phyloP scores from a whole-genome alignment of 116 monocot species.

The Cymodocea nodosa region DNA sequence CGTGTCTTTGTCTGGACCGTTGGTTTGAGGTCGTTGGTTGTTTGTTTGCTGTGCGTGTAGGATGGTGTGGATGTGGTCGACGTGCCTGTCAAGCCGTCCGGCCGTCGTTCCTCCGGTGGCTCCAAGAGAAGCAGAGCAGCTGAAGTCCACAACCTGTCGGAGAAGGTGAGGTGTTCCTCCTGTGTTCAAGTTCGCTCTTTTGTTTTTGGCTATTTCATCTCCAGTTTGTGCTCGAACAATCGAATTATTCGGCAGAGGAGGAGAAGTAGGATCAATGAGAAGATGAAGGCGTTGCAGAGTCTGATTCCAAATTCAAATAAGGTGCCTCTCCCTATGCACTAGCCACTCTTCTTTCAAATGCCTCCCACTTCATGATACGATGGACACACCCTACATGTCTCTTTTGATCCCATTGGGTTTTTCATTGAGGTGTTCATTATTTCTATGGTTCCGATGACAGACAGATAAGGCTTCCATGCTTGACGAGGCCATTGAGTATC shows the following conservation, averaged over 20 bases:
- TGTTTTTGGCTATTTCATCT: background rate
- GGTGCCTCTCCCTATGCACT: slow-evolving; percentile 3
- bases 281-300: slow-evolving; percentile 31
- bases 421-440: background rate
- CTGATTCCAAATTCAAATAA: slow-evolving; percentile 35
- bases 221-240: background rate
- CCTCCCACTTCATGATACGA: too few species aligned
- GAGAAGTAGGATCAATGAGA: slow-evolving; percentile 36
- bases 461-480: slow-evolving; percentile 96
- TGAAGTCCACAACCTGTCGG: slow-evolving; percentile 76
- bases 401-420: background rate
- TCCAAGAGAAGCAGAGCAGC: slow-evolving; percentile 75
- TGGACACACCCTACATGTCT: too few species aligned
- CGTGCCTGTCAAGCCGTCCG: slow-evolving; percentile 13
- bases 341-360: too few species aligned
- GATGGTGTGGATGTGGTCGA: slow-evolving; percentile 27
- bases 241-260: slow-evolving; percentile 12
- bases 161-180: slow-evolving; percentile 26
- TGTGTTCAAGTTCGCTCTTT: background rate
- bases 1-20: background rate
- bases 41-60: slow-evolving; percentile 9
- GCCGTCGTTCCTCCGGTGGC: slow-evolving; percentile 22
- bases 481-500: slow-evolving; percentile 87
- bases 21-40: background rate
- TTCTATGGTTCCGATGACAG: slow-evolving; percentile 18